Conservation (phyloP, 441 rosid genomes). For the Bocquillonia castaneifolia region DNA sequence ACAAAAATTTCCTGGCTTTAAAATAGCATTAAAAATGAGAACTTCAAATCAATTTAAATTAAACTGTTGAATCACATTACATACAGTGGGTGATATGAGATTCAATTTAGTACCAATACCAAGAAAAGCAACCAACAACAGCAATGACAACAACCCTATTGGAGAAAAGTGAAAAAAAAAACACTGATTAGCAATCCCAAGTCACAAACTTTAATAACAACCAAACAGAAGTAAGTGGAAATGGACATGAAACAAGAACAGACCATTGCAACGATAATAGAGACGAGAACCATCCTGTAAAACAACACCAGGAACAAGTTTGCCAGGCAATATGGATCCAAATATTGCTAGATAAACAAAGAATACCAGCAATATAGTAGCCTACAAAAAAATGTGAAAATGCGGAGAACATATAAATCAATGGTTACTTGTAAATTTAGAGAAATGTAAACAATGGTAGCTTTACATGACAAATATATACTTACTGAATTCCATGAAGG, state of each 20-base stretch:
- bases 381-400: constrained; percentile 26
- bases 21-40: not conserved
- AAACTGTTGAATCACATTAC: constrained; percentile 23
- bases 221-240: not conserved
- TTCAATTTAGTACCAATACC: constrained; percentile 55
- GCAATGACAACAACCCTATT: constrained; percentile 59
- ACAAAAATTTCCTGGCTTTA: not conserved
- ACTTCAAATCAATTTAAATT: not conserved
- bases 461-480: not conserved
- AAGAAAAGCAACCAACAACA: constrained; percentile 51
- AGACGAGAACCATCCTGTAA: constrained; percentile 68
- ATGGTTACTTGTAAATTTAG: not conserved
- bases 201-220: not conserved
- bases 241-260: not conserved
- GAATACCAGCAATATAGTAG: constrained; percentile 41
- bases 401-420: not conserved
- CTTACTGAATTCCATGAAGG: constrained; percentile 72
- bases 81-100: constrained; percentile 59
- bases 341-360: constrained; percentile 67
- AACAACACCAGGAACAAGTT: constrained; percentile 61
- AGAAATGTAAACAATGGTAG: not conserved
- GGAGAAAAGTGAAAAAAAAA: constrained; percentile 3
- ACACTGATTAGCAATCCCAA: not conserved
- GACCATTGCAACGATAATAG: constrained; percentile 77
- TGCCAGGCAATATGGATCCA: constrained; percentile 66